These are phyloP conservation scores for Fusarium azukiicola DNA, from an alignment of 2,329 filamentous ascomycete genomes.

Conservation along the genomic window DNA sequence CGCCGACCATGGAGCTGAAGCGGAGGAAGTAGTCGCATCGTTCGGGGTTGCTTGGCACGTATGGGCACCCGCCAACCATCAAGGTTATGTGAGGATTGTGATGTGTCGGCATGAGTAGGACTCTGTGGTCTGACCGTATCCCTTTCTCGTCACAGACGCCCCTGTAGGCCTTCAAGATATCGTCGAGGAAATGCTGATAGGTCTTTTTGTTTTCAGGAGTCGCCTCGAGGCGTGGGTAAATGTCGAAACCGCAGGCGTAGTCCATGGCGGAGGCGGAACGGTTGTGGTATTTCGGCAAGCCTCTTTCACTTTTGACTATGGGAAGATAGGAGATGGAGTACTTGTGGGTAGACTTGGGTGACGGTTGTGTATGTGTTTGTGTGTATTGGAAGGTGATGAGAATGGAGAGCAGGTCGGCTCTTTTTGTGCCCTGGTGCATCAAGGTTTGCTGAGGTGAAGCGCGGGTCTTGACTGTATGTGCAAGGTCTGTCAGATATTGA, in stretches of 20 bases:
- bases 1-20: slow-evolving; percentile 17
- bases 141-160: too few species aligned
- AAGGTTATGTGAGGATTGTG: neutral
- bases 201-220: neutral
- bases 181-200: slow-evolving; percentile 17
- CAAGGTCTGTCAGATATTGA: too few species aligned
- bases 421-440: too few species aligned
- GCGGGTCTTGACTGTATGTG: too few species aligned
- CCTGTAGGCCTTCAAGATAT: neutral
- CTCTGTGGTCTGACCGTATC: neutral
- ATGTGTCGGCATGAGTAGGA: slow-evolving; percentile 16
- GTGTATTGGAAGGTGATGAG: too few species aligned
- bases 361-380: too few species aligned
- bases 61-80: slow-evolving; percentile 1
- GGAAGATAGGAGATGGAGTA: too few species aligned
- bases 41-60: neutral
- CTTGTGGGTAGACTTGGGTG: too few species aligned
- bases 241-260: slow-evolving; percentile 29
- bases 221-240: slow-evolving; percentile 15
- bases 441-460: too few species aligned
- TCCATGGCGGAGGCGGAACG: slow-evolving; percentile 7
- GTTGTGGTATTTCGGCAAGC: neutral
- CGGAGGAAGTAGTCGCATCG: slow-evolving; percentile 28
- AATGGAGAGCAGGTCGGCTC: too few species aligned
- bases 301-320: too few species aligned